Conservation (phyloP, 768 basidiomycete genomes). For the Chalciporus chontae region DNA sequence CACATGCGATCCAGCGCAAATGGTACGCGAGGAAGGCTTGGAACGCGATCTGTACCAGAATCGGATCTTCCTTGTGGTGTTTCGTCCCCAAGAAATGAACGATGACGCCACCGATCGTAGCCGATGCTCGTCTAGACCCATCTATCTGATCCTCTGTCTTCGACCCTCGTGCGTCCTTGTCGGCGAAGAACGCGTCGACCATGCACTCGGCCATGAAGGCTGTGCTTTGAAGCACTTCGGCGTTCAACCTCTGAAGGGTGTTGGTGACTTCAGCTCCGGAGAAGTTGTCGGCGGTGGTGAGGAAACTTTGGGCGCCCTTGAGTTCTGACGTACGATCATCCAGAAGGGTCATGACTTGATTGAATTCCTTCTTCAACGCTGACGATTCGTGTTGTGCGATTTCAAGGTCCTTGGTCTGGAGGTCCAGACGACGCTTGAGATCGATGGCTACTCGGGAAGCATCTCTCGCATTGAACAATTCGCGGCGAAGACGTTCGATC, state of each 20-base stretch:
- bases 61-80: constrained; percentile 31
- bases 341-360: constrained; percentile 30
- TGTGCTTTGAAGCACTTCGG: constrained; percentile 46
- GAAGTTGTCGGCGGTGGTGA: constrained; percentile 39
- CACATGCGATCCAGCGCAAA: constrained; percentile 24
- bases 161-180: constrained; percentile 2
- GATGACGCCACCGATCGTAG: constrained; percentile 18
- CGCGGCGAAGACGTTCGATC: constrained; percentile 14
- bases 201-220: constrained; percentile 46
- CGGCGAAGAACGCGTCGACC: constrained; percentile 38
- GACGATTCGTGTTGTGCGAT: constrained; percentile 28
- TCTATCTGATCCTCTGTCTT: constrained; percentile 22
- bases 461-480: constrained; percentile 15
- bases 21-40: constrained; percentile 28
- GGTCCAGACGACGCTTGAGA: constrained; percentile 15
- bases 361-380: constrained; percentile 25
- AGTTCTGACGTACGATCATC: constrained; percentile 42
- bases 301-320: constrained; percentile 44
- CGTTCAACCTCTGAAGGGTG: constrained; percentile 44
- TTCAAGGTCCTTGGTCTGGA: constrained; percentile 20
- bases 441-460: constrained; percentile 7
- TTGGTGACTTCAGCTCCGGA: constrained; percentile 44
- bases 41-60: constrained; percentile 36
- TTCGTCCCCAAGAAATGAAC: constrained; percentile 28
- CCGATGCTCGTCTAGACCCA: constrained; percentile 21